phyloP scores from a whole-genome alignment of 2,329 filamentous ascomycete genomes.

The Colletotrichum gigasporum region DNA sequence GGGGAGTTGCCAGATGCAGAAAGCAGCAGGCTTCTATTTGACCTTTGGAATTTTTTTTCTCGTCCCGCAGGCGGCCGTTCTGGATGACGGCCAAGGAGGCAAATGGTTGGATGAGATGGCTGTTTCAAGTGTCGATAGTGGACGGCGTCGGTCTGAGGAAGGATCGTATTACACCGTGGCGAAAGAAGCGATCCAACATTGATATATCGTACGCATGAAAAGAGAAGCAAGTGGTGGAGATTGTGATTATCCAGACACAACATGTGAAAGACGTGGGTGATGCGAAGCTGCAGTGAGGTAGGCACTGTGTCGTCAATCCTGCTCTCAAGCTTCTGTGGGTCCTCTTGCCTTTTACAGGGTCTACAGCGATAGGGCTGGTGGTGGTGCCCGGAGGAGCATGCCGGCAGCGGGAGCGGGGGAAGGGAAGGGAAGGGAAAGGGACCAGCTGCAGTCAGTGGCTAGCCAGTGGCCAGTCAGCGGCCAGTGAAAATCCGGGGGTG shows the following conservation, averaged over 20 bases:
- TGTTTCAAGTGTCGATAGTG: conserved; percentile 22
- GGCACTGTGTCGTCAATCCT: too few relatives aligned
- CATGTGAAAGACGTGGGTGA: not conserved
- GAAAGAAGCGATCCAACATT: not conserved
- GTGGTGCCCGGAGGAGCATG: conserved; percentile 1
- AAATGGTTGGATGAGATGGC: conserved; percentile 15
- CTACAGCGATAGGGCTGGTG: too few relatives aligned
- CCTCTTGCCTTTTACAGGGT: conserved; percentile 6
- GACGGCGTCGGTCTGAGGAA: not conserved
- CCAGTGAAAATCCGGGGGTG: not conserved
- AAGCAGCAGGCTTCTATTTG: not conserved
- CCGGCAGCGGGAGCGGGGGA: conserved; percentile 11
- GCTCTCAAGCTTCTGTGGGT: too few relatives aligned
- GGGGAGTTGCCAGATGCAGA: conserved; percentile 1
- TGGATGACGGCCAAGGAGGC: conserved; percentile 4
- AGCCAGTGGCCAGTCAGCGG: too few relatives aligned
- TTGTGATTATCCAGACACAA: too few relatives aligned
- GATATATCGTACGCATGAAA: not conserved
- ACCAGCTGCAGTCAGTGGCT: too few relatives aligned
- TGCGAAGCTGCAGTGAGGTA: too few relatives aligned
- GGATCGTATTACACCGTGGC: not conserved
- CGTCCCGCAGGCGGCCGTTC: not conserved
- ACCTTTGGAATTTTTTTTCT: too few relatives aligned
- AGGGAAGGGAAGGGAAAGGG: not conserved
- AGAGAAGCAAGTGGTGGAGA: too few relatives aligned